These are phyloP conservation scores for Lactarius indigo DNA, from an alignment of 768 basidiomycete species.

Conservation along the genomic window DNA sequence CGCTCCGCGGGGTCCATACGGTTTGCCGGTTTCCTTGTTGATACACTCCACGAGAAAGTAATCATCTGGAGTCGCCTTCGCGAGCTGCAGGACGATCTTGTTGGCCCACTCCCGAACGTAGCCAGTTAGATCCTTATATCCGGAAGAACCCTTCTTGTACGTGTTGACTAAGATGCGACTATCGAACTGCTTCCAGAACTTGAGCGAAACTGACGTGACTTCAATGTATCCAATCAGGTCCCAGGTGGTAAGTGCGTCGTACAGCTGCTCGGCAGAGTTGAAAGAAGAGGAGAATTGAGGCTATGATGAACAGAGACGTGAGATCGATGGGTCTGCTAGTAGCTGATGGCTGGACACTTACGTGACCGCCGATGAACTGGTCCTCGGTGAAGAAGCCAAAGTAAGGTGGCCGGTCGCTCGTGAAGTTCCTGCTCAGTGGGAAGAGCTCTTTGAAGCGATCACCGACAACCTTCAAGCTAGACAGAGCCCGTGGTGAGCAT, in stretches of 20 bases:
- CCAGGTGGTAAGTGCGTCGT: constrained; percentile 31
- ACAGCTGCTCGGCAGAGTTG: constrained; percentile 33
- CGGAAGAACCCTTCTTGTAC: background rate
- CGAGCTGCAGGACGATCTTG: constrained; percentile 21
- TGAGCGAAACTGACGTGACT: constrained; percentile 32
- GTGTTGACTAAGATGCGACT: background rate
- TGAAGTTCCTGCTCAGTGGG: constrained; percentile 14
- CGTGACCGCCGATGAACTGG: constrained; percentile 13
- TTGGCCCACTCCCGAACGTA: constrained; percentile 15
- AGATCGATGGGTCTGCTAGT: background rate
- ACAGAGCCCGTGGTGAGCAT: constrained; percentile 19
- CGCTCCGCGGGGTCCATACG: constrained; percentile 23
- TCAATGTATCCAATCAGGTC: constrained; percentile 25
- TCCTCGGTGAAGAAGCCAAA: constrained; percentile 19
- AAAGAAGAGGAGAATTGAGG: constrained; percentile 32
- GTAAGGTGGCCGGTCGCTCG: constrained; percentile 10
- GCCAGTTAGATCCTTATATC: constrained; percentile 4
- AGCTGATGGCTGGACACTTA: background rate
- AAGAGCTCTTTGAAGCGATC: constrained; percentile 14
- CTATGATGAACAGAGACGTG: constrained; percentile 1
- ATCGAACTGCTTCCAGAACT: constrained; percentile 29
- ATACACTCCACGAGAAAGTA: constrained; percentile 14
- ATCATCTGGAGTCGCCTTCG: constrained; percentile 15
- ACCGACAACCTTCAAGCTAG: constrained; percentile 19
- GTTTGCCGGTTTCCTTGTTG: constrained; percentile 7